Evolutionary conservation across 352 stramenopile genomes (phyloP), one percentile per base, ranked within the genome.

Genomic region (Phytophthora sp.): DNA sequence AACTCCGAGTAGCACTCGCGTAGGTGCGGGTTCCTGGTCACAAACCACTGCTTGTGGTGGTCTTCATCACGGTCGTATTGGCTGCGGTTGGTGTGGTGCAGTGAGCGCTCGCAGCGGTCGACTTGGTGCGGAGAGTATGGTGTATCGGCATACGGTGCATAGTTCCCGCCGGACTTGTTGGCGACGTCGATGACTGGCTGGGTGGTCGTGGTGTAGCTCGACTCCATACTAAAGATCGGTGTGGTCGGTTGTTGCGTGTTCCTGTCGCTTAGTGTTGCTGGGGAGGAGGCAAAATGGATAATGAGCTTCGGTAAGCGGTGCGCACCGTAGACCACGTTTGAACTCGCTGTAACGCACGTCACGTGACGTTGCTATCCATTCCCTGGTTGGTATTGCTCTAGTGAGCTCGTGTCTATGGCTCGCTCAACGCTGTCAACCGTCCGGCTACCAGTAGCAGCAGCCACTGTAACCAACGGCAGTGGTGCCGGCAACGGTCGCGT

Each of bases 1-100:
- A 82, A 84, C 33, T 84, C 77, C 1, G 75, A 45, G 45, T 75
- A 65, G 52, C 77, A 86, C 49, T 86, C 73, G 18, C 75, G 72
- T 0, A 75, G 27, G 20, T 80, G 69, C 0, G 64, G 45, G 38
- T 61, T 80, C 9, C 31, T 50, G 1, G 69, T 74, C 7, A 69
- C 67, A 16, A 71, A 69, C 54, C 63, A 71, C 5, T 66, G 52
- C 16, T 59, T 63, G 24, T 66, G 39, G 35, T 72, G 64, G 8
- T 66, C 46, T 42, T 66, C 50, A 24, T 70, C 50, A 24, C 47
- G 57, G 2, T 46, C 24, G 54, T 66, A 76, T 36, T 74, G 61
- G 30, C 69, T 76, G 39, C 69, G 69, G 47, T 76, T 76, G 3
- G 63, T 73, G 53, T 73, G 56, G 57, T 76, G 69, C 29, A 76